phyloP scores from a whole-genome alignment of 495 filamentous ascomycete species.

The Penicillium subrubescens region DNA sequence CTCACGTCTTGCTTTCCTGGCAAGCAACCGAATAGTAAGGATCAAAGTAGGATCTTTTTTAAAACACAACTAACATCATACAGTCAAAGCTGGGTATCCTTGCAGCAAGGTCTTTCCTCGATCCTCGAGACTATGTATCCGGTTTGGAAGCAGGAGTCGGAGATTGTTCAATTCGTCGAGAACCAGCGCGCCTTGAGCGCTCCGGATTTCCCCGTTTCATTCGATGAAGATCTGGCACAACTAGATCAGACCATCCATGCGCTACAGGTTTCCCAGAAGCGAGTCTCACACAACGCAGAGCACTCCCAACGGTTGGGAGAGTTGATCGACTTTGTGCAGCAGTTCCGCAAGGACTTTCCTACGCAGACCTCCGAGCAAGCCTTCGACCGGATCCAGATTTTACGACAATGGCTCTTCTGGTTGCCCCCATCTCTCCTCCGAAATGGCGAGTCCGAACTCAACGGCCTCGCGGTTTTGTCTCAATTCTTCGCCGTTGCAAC shows the following conservation, averaged over 20 bases:
- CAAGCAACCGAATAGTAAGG: conserved; percentile 95
- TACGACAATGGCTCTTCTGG: conserved; percentile 95
- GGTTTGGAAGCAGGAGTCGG: conserved; percentile 82
- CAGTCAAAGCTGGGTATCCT: conserved; percentile 87
- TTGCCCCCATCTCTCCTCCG: conserved; percentile 76
- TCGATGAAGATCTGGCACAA: conserved; percentile 67
- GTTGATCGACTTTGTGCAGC: conserved; percentile 77
- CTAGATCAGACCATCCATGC: conserved; percentile 53
- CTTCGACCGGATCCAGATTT: conserved; percentile 82
- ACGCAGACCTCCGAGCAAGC: conserved; percentile 74
- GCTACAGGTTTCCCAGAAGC: conserved; percentile 69
- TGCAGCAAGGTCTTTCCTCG: conserved; percentile 89
- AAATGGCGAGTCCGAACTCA: conserved; percentile 43
- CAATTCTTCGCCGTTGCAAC: conserved; percentile 90
- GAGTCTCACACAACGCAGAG: conserved; percentile 71
- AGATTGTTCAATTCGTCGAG: conserved; percentile 81
- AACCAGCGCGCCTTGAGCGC: conserved; percentile 56
- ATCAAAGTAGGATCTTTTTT: not conserved
- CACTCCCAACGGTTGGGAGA: conserved; percentile 75
- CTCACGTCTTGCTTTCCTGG: conserved; percentile 92
- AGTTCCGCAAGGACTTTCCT: conserved; percentile 72
- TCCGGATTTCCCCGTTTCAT: conserved; percentile 54
- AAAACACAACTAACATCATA: conserved; percentile 29
- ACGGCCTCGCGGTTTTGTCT: conserved; percentile 64
- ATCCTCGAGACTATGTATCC: conserved; percentile 90